Conservation (phyloP, 306 rosid species). For the Castanea sativa region DNA sequence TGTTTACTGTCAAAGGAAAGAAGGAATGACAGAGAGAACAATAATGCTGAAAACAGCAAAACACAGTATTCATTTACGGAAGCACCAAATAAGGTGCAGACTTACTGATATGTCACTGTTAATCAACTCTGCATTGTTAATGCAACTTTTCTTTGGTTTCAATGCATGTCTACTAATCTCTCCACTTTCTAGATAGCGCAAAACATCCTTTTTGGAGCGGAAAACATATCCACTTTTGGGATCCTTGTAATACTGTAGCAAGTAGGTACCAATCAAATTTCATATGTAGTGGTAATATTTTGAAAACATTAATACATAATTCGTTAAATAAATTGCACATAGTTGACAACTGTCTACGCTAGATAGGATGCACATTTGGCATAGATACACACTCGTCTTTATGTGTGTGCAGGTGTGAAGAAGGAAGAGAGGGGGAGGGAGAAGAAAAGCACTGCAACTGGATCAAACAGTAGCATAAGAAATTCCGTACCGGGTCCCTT, state of each 20-base stretch:
- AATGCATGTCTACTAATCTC: conserved; percentile 35
- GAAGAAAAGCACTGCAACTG: neutral
- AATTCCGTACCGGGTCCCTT: conserved; percentile 41
- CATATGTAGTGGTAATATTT: neutral
- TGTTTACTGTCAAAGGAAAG: neutral
- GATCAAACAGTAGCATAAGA: neutral
- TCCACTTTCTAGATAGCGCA: conserved; percentile 43
- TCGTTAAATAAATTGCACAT: neutral
- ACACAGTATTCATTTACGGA: neutral
- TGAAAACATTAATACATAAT: neutral
- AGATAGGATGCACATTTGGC: neutral
- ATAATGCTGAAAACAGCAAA: neutral
- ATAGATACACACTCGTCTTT: neutral
- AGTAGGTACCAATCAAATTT: neutral
- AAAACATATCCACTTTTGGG: conserved; percentile 44
- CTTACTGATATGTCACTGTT: conserved; percentile 35
- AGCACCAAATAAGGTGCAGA: neutral
- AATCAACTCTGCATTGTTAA: conserved; percentile 16
- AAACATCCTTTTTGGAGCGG: conserved; percentile 46
- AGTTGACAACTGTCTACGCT: neutral
- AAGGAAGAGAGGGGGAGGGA: neutral
- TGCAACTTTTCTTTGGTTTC: conserved; percentile 35
- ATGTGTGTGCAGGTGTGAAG: neutral
- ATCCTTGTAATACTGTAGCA: conserved; percentile 47
- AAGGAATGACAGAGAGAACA: neutral